Evolutionary conservation across 2,329 filamentous ascomycete genomes (phyloP).

Genomic region (Ceratocystis ficicola): DNA sequence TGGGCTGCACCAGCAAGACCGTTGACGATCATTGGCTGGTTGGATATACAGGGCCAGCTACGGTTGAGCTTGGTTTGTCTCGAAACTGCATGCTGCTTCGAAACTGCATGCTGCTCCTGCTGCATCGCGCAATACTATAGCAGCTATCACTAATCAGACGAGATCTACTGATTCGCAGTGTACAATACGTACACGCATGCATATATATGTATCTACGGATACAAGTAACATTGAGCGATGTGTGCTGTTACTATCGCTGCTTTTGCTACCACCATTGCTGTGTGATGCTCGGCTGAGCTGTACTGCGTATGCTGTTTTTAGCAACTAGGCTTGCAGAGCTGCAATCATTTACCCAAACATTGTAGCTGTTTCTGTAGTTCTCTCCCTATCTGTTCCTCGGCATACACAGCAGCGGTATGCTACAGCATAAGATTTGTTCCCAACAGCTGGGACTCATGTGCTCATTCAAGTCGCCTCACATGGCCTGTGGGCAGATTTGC

Average conservation of each 20-base stretch:
- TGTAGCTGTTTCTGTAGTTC: neutral
- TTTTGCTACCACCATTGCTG: neutral
- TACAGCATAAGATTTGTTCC: neutral
- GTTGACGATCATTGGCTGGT: neutral
- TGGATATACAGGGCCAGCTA: neutral
- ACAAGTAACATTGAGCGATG: neutral
- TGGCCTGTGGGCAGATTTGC: neutral
- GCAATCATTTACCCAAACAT: neutral
- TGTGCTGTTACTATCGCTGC: neutral
- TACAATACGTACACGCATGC: neutral
- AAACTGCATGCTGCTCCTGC: neutral
- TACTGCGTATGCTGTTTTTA: neutral
- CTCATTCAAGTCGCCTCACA: neutral
- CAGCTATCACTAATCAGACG: neutral
- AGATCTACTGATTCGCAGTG: neutral
- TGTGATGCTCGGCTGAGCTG: neutral
- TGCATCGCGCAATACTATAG: neutral
- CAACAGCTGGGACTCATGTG: neutral
- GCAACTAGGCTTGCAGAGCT: neutral
- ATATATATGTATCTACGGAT: neutral
- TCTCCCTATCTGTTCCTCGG: neutral
- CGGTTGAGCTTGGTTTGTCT: neutral
- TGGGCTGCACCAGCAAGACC: neutral
- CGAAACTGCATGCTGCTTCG: neutral
- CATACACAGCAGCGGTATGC: neutral